phyloP scores from a whole-genome alignment of 192 early-diverging fungal genomes.

The Entomortierella parvispora region DNA sequence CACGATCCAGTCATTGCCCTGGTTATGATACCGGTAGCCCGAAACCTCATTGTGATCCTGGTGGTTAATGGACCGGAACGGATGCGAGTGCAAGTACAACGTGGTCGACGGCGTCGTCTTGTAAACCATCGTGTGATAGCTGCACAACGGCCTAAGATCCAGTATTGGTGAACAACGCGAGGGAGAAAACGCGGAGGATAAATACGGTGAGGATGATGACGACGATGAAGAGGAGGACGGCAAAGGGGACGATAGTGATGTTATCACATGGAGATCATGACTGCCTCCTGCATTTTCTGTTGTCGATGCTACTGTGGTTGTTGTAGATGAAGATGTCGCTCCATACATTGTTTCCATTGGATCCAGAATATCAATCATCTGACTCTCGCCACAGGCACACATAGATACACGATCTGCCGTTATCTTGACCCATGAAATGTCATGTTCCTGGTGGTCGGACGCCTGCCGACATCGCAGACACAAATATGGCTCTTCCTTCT shows the following conservation, averaged over 20 bases:
- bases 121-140: conserved; percentile 46
- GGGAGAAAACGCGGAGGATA: no score
- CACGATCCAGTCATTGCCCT: conserved; percentile 44
- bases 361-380: no score
- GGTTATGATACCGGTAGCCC: conserved; percentile 30
- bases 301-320: no score
- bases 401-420: conserved; percentile 3
- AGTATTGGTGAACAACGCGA: no score
- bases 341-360: no score
- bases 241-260: no score
- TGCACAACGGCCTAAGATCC: conserved; percentile 9
- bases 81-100: conserved; percentile 20
- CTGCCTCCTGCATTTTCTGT: no score
- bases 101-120: conserved; percentile 38
- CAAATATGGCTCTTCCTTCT: neutral
- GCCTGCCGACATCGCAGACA: conserved; percentile 31
- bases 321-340: no score
- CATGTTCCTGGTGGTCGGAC: conserved; percentile 24
- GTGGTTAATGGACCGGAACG: conserved; percentile 21
- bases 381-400: conserved; percentile 30
- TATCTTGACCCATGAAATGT: conserved; percentile 18
- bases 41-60: conserved; percentile 28
- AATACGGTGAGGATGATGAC: no score
- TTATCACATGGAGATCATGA: no score
- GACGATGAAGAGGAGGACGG: no score